Conservation (phyloP, 441 rosid species). For the Gossypium trilobum region DNA sequence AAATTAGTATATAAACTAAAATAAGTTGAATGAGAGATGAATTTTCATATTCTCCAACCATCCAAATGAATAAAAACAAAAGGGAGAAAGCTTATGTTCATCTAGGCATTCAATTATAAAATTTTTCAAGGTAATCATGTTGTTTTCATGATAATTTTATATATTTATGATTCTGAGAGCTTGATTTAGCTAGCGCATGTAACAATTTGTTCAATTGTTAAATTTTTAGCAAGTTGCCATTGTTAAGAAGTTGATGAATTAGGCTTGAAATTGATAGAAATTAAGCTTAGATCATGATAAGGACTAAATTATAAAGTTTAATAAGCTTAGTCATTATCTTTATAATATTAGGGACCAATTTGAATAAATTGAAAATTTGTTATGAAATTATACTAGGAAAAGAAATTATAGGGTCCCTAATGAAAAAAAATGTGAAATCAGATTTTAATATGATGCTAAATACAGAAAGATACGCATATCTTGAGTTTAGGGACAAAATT, state of each 20-base stretch:
- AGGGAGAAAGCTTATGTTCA: neutral
- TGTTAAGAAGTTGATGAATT: neutral
- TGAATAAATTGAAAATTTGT: too few relatives aligned
- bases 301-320: neutral
- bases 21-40: neutral
- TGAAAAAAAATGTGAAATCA: too few relatives aligned
- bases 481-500: neutral
- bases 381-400: neutral
- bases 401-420: neutral
- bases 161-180: neutral
- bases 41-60: neutral
- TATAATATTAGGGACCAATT: neutral
- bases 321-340: neutral
- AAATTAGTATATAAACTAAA: neutral
- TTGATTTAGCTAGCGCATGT: neutral
- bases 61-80: neutral
- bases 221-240: neutral
- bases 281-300: neutral
- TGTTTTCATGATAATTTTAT: too few relatives aligned
- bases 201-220: neutral
- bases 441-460: neutral
- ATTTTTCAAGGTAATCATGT: neutral
- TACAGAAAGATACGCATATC: neutral
- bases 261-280: neutral
- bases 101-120: neutral